Conservation (phyloP, 768 basidiomycete species). For the Panellus pusillus region DNA sequence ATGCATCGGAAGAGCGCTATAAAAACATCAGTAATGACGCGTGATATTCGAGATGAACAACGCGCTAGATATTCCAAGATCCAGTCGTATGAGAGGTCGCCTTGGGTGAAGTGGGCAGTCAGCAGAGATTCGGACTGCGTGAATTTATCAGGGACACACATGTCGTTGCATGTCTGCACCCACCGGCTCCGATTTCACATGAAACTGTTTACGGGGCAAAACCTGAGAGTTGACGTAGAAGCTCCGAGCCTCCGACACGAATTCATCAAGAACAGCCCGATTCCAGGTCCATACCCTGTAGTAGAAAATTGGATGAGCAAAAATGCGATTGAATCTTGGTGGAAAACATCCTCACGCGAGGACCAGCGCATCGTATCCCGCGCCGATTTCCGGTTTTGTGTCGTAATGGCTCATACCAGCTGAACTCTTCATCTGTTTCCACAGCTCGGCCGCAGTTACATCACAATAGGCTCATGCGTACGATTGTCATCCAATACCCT, state of each 20-base stretch:
- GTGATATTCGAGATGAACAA: no score
- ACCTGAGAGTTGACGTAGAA: conserved; percentile 10
- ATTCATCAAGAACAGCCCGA: conserved; percentile 13
- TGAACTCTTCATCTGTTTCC: conserved; percentile 2
- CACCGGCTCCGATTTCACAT: conserved; percentile 9
- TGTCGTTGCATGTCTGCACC: no score
- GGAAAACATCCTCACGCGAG: not conserved
- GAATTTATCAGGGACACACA: no score
- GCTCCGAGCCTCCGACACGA: conserved; percentile 13
- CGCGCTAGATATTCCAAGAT: conserved; percentile 5
- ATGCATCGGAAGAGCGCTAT: conserved; percentile 7
- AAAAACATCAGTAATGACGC: not conserved
- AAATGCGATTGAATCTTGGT: not conserved
- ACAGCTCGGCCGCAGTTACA: not conserved
- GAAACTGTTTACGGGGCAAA: conserved; percentile 6
- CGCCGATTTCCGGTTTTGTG: not conserved
- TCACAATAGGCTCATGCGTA: not conserved
- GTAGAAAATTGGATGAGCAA: not conserved
- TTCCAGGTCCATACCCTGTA: conserved; percentile 15
- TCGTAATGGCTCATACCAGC: conserved; percentile 16
- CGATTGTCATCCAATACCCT: conserved; percentile 18
- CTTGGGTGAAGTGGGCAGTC: not conserved
- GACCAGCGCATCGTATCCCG: not conserved
- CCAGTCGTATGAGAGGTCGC: conserved; percentile 6
- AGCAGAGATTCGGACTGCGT: conserved; percentile 1